These are phyloP conservation scores for Venturia carpophila DNA, from an alignment of 2,329 filamentous ascomycete species.

Conservation along the genomic window DNA sequence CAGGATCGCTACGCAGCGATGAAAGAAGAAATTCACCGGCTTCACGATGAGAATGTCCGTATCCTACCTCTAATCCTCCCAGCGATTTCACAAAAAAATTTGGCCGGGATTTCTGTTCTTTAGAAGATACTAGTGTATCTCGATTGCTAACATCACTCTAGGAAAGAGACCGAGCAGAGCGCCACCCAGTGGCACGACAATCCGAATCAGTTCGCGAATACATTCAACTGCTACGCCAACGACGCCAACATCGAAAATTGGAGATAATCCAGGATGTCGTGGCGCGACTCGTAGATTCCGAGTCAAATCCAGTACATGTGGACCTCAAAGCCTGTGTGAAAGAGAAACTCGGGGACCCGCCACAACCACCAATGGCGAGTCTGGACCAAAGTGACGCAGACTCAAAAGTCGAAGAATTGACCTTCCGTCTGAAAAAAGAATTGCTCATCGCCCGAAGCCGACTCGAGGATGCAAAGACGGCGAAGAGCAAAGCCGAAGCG, in stretches of 20 bases:
- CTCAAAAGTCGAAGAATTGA: constrained; percentile 24
- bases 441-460: constrained; percentile 29
- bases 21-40: constrained; percentile 28
- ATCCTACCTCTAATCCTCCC: not conserved
- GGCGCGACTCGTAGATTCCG: constrained; percentile 30
- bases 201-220: constrained; percentile 27
- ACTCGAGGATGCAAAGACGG: constrained; percentile 28
- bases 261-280: constrained; percentile 41
- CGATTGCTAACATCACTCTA: not conserved
- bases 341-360: constrained; percentile 30
- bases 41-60: not conserved
- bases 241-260: constrained; percentile 38
- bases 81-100: too few relatives aligned
- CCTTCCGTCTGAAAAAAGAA: constrained; percentile 34
- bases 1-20: constrained; percentile 32
- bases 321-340: constrained; percentile 27
- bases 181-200: constrained; percentile 19
- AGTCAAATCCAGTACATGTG: constrained; percentile 27
- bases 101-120: too few relatives aligned
- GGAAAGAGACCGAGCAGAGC: constrained; percentile 25
- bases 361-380: constrained; percentile 29
- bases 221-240: constrained; percentile 39
- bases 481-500: constrained; percentile 22
- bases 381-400: constrained; percentile 21
- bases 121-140: too few relatives aligned